Base-by-base conservation (phyloP, 2,329 filamentous ascomycete genomes). In the Beauveria brongniartii region DNA sequence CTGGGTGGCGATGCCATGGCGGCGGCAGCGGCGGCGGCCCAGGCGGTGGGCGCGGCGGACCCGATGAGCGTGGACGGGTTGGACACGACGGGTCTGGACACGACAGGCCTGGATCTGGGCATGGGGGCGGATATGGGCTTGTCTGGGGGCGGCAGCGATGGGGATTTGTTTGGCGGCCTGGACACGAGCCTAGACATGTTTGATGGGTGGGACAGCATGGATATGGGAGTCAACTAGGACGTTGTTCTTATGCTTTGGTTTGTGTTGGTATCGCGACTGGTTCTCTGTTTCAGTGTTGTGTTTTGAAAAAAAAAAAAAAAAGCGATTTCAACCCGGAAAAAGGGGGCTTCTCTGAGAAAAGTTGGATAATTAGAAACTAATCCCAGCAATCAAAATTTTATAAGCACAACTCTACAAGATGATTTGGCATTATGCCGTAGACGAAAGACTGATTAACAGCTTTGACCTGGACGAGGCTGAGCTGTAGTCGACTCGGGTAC, bases 121-220 rank as follows among this genome's bases (percentile, higher is more conserved):
- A 70, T 77, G 4, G 73, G 72, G 3, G 68, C 28, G 18, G 68
- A 60, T 10, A 30, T 60, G 50, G 58, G 28, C 5, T 65, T 68
- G 4, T 72, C 75, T 9, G 71, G 69, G 24, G 69, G 65, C 40
- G 73, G 65, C n/a, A 69, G 65, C 22, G 77, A 75, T 34, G 75
- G 72, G 5, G 71, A 75, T 41, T 61, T 77, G 62, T 77, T 77
- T 67, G 71, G 72, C 4, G 68, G 68, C 2, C 67, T 77, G n/a
- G 74, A 73, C 34, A 70, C 71, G 9, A 67, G 70, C 12, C 74
- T 81, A 64, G 80, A 81, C 53, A 74, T 78, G 61, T 81, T 81
- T 67, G 70, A 72, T 37, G 72, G 69, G 55, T 72, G 73, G 69
- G 73, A 74, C 48, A 67, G 65, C 20, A 76, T 76, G 73, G 72